Evolutionary conservation across 306 rosid species (phyloP).

Genomic region (Prunus mira): DNA sequence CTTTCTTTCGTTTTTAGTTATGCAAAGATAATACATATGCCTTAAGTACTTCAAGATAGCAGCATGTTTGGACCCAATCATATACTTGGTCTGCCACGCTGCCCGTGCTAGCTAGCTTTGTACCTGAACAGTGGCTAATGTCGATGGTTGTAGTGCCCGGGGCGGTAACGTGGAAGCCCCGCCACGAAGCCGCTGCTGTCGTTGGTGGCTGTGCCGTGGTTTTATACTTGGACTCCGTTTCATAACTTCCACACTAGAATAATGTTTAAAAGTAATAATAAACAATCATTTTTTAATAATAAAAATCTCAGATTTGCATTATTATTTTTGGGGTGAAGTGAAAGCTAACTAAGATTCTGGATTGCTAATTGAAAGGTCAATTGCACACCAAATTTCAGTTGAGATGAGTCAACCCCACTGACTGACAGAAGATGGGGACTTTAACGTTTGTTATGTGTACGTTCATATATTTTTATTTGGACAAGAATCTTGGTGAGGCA

Average conservation of each 20-base stretch:
- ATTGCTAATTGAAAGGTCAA: conserved; percentile 1
- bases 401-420: conserved; percentile 15
- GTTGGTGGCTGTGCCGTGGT: background rate
- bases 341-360: conserved; percentile 30
- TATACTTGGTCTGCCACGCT: background rate
- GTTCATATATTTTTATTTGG: conserved; percentile 7
- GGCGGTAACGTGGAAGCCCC: conserved; percentile 5
- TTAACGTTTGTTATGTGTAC: background rate
- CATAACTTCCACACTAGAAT: background rate
- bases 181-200: background rate
- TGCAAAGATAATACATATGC: background rate
- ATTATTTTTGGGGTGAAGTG: conserved; percentile 17
- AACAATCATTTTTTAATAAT: background rate
- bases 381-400: background rate
- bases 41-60: background rate
- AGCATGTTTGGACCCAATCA: conserved; percentile 7
- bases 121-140: background rate
- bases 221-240: background rate
- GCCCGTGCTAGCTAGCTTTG: background rate
- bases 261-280: background rate
- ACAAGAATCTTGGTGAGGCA: conserved; percentile 25
- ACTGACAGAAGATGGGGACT: conserved; percentile 5
- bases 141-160: background rate
- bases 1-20: background rate
- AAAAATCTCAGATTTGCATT: background rate